phyloP scores from a whole-genome alignment of 108 stramenopile species.

The Cylindrotheca fusiformis region DNA sequence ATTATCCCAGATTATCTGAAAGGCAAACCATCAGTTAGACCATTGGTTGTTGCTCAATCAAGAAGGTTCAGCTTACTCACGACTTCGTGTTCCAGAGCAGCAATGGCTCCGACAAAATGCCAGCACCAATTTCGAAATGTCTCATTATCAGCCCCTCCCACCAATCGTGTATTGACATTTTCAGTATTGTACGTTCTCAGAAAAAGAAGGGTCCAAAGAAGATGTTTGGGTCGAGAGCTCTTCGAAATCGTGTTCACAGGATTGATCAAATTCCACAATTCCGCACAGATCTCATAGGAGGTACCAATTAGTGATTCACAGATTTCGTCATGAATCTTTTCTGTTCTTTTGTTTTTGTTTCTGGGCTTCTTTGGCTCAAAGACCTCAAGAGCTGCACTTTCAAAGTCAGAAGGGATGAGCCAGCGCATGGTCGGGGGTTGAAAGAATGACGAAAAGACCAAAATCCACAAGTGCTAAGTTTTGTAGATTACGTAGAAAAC shows the following conservation, averaged over 20 bases:
- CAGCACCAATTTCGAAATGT: not conserved
- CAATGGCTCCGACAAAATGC: not conserved
- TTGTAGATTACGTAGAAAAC: too few relatives aligned
- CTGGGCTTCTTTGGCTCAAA: too few relatives aligned
- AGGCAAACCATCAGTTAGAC: not conserved
- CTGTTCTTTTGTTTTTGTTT: not conserved
- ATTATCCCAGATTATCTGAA: not conserved
- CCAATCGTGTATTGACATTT: not conserved
- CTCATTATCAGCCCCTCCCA: not conserved
- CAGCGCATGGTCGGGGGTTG: too few relatives aligned
- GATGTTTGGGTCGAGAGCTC: not conserved
- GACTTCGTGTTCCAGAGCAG: not conserved
- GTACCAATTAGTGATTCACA: slow-evolving; percentile 5
- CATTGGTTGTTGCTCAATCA: not conserved
- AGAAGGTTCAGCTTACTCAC: not conserved
- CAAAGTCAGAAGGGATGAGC: too few relatives aligned
- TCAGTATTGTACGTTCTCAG: not conserved
- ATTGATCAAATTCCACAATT: slow-evolving; percentile 7
- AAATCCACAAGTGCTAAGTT: too few relatives aligned
- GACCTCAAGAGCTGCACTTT: too few relatives aligned
- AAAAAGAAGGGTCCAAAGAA: not conserved
- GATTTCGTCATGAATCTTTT: not conserved
- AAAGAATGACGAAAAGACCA: too few relatives aligned
- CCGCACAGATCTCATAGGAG: not conserved
- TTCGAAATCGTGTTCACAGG: not conserved